phyloP scores from a whole-genome alignment of 2,329 filamentous ascomycete genomes.

The Fusarium redolens region DNA sequence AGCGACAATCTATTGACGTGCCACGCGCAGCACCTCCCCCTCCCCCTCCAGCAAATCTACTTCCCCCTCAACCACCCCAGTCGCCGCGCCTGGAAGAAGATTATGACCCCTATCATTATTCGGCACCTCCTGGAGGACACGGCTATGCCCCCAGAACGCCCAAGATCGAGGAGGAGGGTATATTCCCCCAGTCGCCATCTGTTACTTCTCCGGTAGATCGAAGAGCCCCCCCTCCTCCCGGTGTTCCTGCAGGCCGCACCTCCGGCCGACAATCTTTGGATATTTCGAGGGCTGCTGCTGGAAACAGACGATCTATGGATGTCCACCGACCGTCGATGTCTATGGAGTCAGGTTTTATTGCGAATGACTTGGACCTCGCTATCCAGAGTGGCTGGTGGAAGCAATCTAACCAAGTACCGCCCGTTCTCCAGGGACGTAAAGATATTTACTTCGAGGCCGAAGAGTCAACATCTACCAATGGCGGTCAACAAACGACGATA shows the following conservation, averaged over 20 bases:
- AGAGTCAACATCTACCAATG: slow-evolving; percentile 76
- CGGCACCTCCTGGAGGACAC: slow-evolving; percentile 47
- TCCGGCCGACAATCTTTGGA: slow-evolving; percentile 51
- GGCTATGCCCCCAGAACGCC: slow-evolving; percentile 52
- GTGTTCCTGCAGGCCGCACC: slow-evolving; percentile 42
- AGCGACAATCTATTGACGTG: slow-evolving; percentile 74
- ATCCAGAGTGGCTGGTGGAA: slow-evolving; percentile 87
- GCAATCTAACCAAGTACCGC: slow-evolving; percentile 81
- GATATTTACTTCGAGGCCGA: slow-evolving; percentile 88
- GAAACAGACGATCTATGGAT: slow-evolving; percentile 76
- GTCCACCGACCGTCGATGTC: slow-evolving; percentile 77
- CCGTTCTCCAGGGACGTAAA: slow-evolving; percentile 81
- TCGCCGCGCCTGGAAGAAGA: slow-evolving; percentile 66
- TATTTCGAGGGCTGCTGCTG: slow-evolving; percentile 53
- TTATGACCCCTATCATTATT: slow-evolving; percentile 75
- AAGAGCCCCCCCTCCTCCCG: slow-evolving; percentile 57
- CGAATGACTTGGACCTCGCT: slow-evolving; percentile 85
- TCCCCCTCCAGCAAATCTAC: slow-evolving; percentile 67
- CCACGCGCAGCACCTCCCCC: slow-evolving; percentile 78
- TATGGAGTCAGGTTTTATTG: slow-evolving; percentile 85
- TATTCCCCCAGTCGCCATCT: slow-evolving; percentile 62
- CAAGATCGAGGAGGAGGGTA: slow-evolving; percentile 58
- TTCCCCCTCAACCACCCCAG: slow-evolving; percentile 62
- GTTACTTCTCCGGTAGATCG: slow-evolving; percentile 59
- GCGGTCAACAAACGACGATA: slow-evolving; percentile 76